A percentile compares a stretch with the other conserved stretches of the same genome.
Evolutionary conservation across 2,329 filamentous ascomycete species (phyloP).

Genomic region (Tolypocladium tundrense): DNA sequence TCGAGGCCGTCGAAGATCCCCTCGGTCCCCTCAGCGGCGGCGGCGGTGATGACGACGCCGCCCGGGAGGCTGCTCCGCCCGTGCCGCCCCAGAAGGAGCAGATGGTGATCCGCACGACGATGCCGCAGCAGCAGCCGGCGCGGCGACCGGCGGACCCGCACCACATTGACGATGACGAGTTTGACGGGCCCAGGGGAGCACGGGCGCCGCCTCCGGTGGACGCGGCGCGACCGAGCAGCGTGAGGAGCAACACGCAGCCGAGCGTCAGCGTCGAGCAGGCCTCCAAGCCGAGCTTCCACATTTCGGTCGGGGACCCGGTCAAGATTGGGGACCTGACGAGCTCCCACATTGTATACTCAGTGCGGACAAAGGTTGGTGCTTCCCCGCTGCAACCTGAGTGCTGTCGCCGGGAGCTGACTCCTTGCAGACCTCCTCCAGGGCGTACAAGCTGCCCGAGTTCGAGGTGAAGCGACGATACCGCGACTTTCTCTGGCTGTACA

Average conservation of each 20-base stretch:
- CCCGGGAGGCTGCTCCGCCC: conserved; percentile 45
- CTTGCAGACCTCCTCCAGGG: conserved; percentile 79
- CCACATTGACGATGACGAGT: conserved; percentile 62
- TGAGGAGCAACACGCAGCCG: conserved; percentile 49
- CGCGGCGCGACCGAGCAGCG: conserved; percentile 40
- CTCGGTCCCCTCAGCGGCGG: conserved; percentile 66
- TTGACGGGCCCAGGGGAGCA: conserved; percentile 39
- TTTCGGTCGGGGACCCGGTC: conserved; percentile 89
- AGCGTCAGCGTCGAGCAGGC: conserved; percentile 90
- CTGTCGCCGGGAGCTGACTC: conserved; percentile 7
- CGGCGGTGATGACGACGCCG: conserved; percentile 28
- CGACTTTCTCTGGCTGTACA: conserved; percentile 97
- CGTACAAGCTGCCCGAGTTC: conserved; percentile 86
- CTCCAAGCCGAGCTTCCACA: conserved; percentile 82
- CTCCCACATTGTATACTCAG: conserved; percentile 95
- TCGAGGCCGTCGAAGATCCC: conserved; percentile 68
- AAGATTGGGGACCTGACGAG: conserved; percentile 96
- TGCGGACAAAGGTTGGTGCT: conserved; percentile 68
- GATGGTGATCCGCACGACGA: conserved; percentile 48
- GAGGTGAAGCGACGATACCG: conserved; percentile 88
- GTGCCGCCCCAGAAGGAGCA: conserved; percentile 59
- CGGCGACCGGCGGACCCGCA: conserved; percentile 46
- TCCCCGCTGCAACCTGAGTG: not conserved
- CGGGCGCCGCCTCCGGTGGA: conserved; percentile 58
- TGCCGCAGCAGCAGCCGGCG: conserved; percentile 34